A percentile compares a stretch with the other conserved stretches of the same genome.
Evolutionary conservation across 305 asterid genomes (phyloP).

Genomic region (Plantago rigida): DNA sequence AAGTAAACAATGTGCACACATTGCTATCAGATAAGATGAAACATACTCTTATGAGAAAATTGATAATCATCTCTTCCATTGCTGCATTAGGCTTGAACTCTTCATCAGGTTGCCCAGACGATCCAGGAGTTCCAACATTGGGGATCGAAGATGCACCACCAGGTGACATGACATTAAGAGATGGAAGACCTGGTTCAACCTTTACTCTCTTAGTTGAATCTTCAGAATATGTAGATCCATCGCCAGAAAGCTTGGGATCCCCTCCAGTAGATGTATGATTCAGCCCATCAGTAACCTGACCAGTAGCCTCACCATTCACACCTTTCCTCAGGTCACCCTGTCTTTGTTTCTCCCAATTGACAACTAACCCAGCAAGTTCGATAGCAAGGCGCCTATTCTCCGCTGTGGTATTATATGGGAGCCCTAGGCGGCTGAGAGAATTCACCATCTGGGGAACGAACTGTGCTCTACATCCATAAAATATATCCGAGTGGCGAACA

Average conservation of each 20-base stretch:
- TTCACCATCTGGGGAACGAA: constrained; percentile 99
- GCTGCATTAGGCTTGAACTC: constrained; percentile 99
- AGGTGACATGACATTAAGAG: constrained; percentile 93
- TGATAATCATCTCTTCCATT: constrained; percentile 99
- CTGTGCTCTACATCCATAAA: constrained; percentile 98
- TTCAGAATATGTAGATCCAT: constrained; percentile 79
- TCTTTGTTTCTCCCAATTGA: constrained; percentile 94
- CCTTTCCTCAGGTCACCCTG: constrained; percentile 76
- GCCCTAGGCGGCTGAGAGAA: constrained; percentile 96
- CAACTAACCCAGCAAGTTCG: constrained; percentile 99
- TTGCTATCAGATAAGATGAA: constrained; percentile 17
- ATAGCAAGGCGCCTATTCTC: constrained; percentile 99
- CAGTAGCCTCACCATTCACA: constrained; percentile 43
- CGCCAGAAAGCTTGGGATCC: constrained; percentile 62
- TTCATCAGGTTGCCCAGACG: constrained; percentile 92
- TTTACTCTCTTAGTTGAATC: constrained; percentile 84
- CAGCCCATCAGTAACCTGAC: constrained; percentile 51
- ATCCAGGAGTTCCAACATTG: constrained; percentile 86
- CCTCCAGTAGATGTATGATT: constrained; percentile 45
- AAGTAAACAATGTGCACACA: constrained; percentile 1
- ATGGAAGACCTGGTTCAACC: constrained; percentile 94
- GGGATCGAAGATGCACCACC: constrained; percentile 90
- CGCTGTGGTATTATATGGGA: constrained; percentile 85
- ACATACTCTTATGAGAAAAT: constrained; percentile 85
- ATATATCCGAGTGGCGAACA: constrained; percentile 97